Percentiles rank a stretch among this genome's conserved stretches.
Evolutionary conservation across 129 eudicot species (phyloP).

Genomic region (Chrysanthemum lavandulifolium): DNA sequence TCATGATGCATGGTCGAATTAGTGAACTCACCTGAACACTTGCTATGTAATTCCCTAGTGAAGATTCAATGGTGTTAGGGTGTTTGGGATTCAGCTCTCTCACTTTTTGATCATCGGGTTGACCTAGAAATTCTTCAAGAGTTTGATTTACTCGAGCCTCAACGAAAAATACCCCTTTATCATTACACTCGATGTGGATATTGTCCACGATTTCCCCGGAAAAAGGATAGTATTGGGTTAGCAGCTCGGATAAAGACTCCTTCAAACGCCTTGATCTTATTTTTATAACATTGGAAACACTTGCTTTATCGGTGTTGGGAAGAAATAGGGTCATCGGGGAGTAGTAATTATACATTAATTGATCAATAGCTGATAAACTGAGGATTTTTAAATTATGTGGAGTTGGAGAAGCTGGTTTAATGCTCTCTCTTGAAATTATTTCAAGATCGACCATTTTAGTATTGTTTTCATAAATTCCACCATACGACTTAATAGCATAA

Average conservation of each 20-base stretch:
- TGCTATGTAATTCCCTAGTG: background rate
- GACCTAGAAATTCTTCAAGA: conserved; percentile 1
- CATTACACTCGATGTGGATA: conserved; percentile 17
- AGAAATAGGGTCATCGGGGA: conserved; percentile 10
- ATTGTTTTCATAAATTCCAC: background rate
- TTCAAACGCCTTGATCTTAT: conserved; percentile 15
- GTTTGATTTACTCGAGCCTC: conserved; percentile 16
- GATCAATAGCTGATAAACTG: conserved; percentile 4
- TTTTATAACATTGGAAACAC: background rate
- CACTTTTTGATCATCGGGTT: conserved; percentile 4
- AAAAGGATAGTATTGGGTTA: conserved; percentile 10
- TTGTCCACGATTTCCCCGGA: conserved; percentile 22
- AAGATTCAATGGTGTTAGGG: background rate
- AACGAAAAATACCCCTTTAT: conserved; percentile 21
- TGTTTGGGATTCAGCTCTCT: background rate
- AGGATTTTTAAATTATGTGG: conserved; percentile 8
- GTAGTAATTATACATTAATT: conserved; percentile 11
- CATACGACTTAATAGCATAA: too few relatives aligned
- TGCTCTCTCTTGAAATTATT: conserved; percentile 15
- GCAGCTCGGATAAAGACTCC: conserved; percentile 12
- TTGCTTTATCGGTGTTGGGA: background rate
- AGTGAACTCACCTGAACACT: background rate
- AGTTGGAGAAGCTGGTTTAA: conserved; percentile 32
- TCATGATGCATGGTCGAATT: too few relatives aligned
- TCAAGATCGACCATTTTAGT: conserved; percentile 8